A percentile compares a stretch with the other conserved stretches of the same genome.
These are phyloP conservation scores for Lasiosphaeria ovina DNA, from an alignment of 495 filamentous ascomycete species.

Conservation along the genomic window DNA sequence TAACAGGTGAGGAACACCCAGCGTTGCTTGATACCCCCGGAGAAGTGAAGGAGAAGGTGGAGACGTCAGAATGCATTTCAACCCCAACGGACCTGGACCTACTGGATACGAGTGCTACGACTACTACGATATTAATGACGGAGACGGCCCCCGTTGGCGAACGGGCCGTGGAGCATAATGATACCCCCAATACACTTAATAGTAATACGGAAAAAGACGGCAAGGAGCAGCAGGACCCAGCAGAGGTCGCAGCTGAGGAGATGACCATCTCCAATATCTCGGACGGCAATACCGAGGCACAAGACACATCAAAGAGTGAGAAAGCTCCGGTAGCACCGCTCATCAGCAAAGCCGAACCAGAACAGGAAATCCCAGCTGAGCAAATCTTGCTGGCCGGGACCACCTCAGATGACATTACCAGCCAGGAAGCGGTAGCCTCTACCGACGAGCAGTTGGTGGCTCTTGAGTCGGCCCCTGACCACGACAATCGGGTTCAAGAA, in stretches of 20 bases:
- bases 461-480: background rate
- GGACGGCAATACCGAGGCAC: background rate
- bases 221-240: background rate
- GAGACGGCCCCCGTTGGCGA: background rate
- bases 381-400: background rate
- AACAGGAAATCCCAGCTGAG: background rate
- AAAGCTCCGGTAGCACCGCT: background rate
- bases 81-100: constrained; percentile 5
- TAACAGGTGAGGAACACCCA: constrained; percentile 40
- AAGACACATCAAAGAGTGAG: background rate
- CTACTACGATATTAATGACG: background rate
- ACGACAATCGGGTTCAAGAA: background rate
- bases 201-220: background rate
- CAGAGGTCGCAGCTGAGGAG: background rate
- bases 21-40: constrained; percentile 34
- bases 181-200: background rate
- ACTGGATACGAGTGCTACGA: constrained; percentile 1
- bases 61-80: constrained; percentile 33
- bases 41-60: constrained; percentile 22
- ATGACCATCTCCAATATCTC: background rate
- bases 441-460: background rate
- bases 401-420: background rate
- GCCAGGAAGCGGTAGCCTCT: background rate
- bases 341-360: background rate
- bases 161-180: background rate